Conservation (phyloP, 2,329 filamentous ascomycete species). For the Phaeosphaeria sp. region DNA sequence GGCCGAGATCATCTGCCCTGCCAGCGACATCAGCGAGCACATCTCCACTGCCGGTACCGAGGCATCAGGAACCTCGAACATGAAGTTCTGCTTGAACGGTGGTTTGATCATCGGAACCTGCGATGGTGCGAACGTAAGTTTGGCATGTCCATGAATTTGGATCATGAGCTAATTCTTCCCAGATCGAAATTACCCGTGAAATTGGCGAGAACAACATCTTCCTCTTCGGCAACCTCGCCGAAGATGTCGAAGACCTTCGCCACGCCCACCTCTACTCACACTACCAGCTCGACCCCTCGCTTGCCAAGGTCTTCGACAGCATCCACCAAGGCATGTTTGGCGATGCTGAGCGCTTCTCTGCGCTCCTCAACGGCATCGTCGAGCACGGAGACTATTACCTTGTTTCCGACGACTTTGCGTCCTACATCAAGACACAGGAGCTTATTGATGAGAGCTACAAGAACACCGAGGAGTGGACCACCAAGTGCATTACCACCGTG, state of each 20-base stretch:
- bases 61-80: conserved; percentile 88
- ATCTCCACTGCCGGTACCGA: conserved; percentile 98
- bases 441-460: conserved; percentile 91
- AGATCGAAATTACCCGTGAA: conserved; percentile 97
- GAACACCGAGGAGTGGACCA: conserved; percentile 91
- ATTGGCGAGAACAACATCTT: conserved; percentile 98
- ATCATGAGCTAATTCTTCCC: conserved; percentile 4
- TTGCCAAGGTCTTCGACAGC: conserved; percentile 80
- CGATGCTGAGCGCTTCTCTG: conserved; percentile 76
- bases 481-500: conserved; percentile 87
- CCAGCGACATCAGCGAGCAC: conserved; percentile 96
- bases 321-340: conserved; percentile 86
- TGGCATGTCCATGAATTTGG: neutral
- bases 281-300: conserved; percentile 76
- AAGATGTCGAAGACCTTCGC: conserved; percentile 95
- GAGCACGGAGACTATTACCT: conserved; percentile 98
- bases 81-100: conserved; percentile 99
- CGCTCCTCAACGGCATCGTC: conserved; percentile 81
- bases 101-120: conserved; percentile 97
- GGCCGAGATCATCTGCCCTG: conserved; percentile 93
- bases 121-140: conserved; percentile 90
- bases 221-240: conserved; percentile 93
- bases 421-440: conserved; percentile 88
- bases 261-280: conserved; percentile 85
- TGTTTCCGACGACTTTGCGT: conserved; percentile 96